These are phyloP conservation scores for Gigaspora rosea DNA, from an alignment of 192 early-diverging fungal genomes.

Conservation along the genomic window DNA sequence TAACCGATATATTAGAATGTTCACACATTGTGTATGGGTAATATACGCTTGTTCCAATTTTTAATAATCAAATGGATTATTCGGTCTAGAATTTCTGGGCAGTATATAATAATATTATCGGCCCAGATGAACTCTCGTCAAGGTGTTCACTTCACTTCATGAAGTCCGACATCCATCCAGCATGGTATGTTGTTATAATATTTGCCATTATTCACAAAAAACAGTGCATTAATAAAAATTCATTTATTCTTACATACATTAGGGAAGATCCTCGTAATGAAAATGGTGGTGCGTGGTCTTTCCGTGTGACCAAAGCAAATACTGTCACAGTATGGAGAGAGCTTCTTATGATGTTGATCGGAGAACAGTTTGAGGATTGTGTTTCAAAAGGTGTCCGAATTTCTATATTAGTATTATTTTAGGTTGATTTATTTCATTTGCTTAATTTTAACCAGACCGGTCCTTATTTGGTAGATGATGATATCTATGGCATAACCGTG, in stretches of 20 bases:
- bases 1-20: neutral
- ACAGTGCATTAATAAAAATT: neutral
- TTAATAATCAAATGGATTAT: neutral
- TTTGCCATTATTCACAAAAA: neutral
- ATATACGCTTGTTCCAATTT: neutral
- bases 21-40: neutral
- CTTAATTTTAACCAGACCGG: neutral
- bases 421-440: neutral
- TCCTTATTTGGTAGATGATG: conserved; percentile 36
- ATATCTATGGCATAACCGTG: conserved; percentile 50
- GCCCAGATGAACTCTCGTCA: conserved; percentile 44
- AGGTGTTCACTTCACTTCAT: conserved; percentile 53
- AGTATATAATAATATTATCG: conserved; percentile 52
- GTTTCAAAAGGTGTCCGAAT: conserved; percentile 40
- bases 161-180: conserved; percentile 49
- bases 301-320: conserved; percentile 47
- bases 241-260: neutral
- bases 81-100: conserved; percentile 46
- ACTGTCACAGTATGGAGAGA: conserved; percentile 52
- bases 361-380: conserved; percentile 53
- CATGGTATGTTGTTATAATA: conserved; percentile 38
- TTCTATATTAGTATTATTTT: neutral
- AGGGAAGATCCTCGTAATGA: conserved; percentile 54
- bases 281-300: conserved; percentile 54
- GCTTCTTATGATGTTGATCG: conserved; percentile 51